phyloP scores from a whole-genome alignment of 805 yeast genomes.

The Ogataea naganishii region DNA sequence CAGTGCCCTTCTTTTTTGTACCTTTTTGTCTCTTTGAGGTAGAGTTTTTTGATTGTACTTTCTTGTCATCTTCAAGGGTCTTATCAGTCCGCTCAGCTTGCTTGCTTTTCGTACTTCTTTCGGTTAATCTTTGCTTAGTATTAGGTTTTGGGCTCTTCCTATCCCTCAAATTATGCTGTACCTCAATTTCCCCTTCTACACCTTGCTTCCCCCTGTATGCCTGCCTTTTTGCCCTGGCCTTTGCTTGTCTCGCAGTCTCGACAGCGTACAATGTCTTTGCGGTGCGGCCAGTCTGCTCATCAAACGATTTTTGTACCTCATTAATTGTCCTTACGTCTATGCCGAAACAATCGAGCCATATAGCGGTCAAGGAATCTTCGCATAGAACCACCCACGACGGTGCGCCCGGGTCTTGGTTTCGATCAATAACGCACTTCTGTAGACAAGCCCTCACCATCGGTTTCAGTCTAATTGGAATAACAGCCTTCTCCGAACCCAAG shows the following conservation, averaged over 20 bases:
- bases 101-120: not conserved
- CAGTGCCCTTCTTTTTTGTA: too few species aligned
- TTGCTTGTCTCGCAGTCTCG: slow-evolving; percentile 1
- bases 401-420: slow-evolving; percentile 12
- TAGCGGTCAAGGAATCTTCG: slow-evolving; percentile 46
- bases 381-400: slow-evolving; percentile 52
- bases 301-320: slow-evolving; percentile 36
- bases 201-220: slow-evolving; percentile 1
- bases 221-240: slow-evolving; percentile 7
- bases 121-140: not conserved
- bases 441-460: slow-evolving; percentile 51
- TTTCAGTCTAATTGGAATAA: slow-evolving; percentile 45
- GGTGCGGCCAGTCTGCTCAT: slow-evolving; percentile 9
- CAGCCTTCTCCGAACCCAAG: too few species aligned
- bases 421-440: slow-evolving; percentile 39
- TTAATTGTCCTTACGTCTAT: slow-evolving; percentile 42
- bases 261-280: slow-evolving; percentile 5
- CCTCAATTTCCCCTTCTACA: slow-evolving; percentile 3
- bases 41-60: too few species aligned
- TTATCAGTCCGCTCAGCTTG: slow-evolving; percentile 1
- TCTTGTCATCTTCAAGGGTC: too few species aligned
- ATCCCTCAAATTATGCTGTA: not conserved
- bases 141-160: not conserved
- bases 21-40: too few species aligned
- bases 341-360: slow-evolving; percentile 49